These are phyloP conservation scores for Seminavis robusta DNA, from an alignment of 108 stramenopile genomes.

Conservation along the genomic window DNA sequence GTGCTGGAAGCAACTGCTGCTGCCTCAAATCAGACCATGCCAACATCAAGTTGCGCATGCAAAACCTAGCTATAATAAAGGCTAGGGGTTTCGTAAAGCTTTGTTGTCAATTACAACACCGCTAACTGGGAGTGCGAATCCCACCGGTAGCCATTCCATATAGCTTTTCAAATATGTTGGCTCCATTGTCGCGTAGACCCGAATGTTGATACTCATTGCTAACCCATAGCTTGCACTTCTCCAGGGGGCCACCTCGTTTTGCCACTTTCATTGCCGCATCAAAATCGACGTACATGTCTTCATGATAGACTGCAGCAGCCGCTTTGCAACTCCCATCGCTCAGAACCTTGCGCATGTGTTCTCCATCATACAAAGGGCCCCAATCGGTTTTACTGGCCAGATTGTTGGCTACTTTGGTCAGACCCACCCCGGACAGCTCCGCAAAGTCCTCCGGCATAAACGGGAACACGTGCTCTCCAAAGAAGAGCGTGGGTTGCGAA, in stretches of 20 bases:
- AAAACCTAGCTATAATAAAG: too few relatives aligned
- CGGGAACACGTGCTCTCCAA: conserved; percentile 94
- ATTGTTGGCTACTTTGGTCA: conserved; percentile 56
- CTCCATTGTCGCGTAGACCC: conserved; percentile 86
- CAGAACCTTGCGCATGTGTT: conserved; percentile 58
- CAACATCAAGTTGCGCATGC: too few relatives aligned
- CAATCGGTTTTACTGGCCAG: conserved; percentile 79
- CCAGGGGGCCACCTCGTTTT: conserved; percentile 56
- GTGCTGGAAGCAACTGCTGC: too few relatives aligned
- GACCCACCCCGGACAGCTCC: conserved; percentile 61
- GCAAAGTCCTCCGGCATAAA: conserved; percentile 91
- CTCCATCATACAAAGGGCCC: conserved; percentile 68
- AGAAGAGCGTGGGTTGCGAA: conserved; percentile 52
- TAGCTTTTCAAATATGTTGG: conserved; percentile 75
- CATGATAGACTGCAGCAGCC: conserved; percentile 88
- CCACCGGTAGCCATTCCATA: conserved; percentile 79
- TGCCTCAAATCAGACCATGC: too few relatives aligned
- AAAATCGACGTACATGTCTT: conserved; percentile 95
- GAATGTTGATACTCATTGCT: conserved; percentile 95
- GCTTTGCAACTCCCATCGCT: conserved; percentile 24
- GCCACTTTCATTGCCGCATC: conserved; percentile 60
- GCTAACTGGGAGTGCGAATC: conserved; percentile 71
- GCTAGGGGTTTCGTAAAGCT: too few relatives aligned
- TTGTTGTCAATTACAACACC: too few relatives aligned
- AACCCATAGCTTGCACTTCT: conserved; percentile 74